Evolutionary conservation across 148 eudicot species (phyloP).

Genomic region (Vaccinium darrowii): DNA sequence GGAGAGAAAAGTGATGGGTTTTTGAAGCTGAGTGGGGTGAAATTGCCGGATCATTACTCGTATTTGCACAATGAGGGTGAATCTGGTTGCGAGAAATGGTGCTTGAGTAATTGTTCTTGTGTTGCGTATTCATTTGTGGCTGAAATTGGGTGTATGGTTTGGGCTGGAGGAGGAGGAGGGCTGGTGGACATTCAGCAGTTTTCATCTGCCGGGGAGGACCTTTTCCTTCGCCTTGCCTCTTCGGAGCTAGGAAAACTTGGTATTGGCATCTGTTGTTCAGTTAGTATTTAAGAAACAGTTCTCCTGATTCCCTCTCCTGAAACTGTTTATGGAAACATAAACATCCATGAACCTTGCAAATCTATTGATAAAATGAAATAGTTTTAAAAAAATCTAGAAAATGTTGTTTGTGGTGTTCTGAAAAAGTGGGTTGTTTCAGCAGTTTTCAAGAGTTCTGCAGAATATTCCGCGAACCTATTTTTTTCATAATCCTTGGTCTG

Average conservation of each 20-base stretch:
- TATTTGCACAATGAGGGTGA: conserved; percentile 10
- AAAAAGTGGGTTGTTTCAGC: background rate
- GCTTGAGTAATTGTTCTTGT: conserved; percentile 40
- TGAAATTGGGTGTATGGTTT: conserved; percentile 42
- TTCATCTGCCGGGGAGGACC: conserved; percentile 13
- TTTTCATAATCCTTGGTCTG: background rate
- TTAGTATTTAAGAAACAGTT: background rate
- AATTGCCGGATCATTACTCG: conserved; percentile 31
- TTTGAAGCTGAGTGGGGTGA: conserved; percentile 23
- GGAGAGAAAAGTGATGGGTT: conserved; percentile 37
- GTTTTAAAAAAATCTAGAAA: background rate
- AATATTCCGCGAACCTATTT: background rate
- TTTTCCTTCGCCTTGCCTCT: conserved; percentile 17
- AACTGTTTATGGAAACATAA: background rate
- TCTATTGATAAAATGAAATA: no score
- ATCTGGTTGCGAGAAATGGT: conserved; percentile 21
- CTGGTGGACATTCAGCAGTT: conserved; percentile 29
- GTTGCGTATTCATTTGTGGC: conserved; percentile 35
- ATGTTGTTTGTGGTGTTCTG: background rate
- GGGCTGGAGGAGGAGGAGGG: conserved; percentile 24
- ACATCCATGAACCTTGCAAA: no score
- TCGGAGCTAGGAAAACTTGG: conserved; percentile 13
- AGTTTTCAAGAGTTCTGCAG: background rate
- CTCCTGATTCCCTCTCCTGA: background rate
- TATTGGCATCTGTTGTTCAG: background rate